phyloP scores from a whole-genome alignment of 192 early-diverging fungal genomes.

The Geranomyces michiganensis region DNA sequence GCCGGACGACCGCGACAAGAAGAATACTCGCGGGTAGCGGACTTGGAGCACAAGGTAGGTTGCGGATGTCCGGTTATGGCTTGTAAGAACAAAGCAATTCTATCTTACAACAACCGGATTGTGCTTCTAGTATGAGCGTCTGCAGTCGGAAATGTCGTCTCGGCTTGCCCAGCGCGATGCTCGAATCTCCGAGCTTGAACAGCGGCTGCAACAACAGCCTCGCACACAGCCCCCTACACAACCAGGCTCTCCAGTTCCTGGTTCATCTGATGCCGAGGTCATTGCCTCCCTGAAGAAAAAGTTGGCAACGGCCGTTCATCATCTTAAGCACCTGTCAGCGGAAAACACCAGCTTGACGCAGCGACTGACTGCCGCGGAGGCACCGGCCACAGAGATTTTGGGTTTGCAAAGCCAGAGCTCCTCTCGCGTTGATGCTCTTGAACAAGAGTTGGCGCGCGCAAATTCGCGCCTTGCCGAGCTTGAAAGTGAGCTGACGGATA shows the following conservation, averaged over 20 bases:
- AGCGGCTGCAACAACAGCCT: conserved; percentile 1
- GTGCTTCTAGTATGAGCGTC: neutral
- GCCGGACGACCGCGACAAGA: neutral
- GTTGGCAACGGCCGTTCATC: conserved; percentile 8
- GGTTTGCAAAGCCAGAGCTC: neutral
- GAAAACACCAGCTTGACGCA: conserved; percentile 7
- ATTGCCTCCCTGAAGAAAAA: neutral
- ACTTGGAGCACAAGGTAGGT: no score
- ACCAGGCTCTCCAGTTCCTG: conserved; percentile 8
- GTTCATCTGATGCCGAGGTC: conserved; percentile 1
- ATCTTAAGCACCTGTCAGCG: conserved; percentile 8
- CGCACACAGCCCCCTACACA: conserved; percentile 8
- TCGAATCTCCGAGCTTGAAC: neutral
- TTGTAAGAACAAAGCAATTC: no score
- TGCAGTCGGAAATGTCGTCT: conserved; percentile 1
- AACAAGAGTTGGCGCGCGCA: no score
- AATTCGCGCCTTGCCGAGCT: no score
- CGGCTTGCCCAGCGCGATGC: conserved; percentile 11
- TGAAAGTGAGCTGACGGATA: no score
- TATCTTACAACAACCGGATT: no score
- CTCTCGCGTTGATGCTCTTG: no score
- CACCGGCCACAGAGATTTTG: neutral
- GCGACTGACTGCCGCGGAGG: neutral
- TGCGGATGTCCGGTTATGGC: no score
- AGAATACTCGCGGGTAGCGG: no score